A percentile compares a stretch with the other conserved stretches of the same genome.
Evolutionary conservation across 202 grass and related monocot species (phyloP).

Genomic region (Hordeum pubiflorum): DNA sequence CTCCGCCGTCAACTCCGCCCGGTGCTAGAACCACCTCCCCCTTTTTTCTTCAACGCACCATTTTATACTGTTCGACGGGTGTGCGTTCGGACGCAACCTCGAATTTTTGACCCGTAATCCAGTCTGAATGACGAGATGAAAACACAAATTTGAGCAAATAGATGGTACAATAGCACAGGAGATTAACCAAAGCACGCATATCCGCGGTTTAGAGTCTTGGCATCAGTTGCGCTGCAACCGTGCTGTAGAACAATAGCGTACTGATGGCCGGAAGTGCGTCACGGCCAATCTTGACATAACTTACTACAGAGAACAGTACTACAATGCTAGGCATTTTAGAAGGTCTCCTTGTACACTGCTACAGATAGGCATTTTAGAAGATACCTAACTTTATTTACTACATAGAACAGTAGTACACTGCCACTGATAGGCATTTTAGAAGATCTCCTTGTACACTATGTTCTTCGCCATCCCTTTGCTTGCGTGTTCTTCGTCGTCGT

Average conservation of each 20-base stretch:
- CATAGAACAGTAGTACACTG: background rate
- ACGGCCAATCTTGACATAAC: background rate
- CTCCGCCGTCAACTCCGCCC: background rate
- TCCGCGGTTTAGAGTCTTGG: background rate
- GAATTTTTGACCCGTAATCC: background rate
- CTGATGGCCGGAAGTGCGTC: background rate
- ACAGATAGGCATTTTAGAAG: no score
- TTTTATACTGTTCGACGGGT: background rate
- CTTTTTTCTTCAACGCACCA: background rate
- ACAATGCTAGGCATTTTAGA: no score
- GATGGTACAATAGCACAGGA: background rate
- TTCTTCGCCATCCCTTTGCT: background rate
- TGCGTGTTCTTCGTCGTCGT: background rate
- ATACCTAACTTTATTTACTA: background rate
- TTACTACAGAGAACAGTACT: no score
- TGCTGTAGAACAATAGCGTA: background rate
- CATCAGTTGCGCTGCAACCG: background rate
- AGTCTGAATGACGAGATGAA: background rate
- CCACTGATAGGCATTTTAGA: background rate
- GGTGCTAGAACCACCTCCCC: background rate
- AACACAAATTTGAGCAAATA: background rate
- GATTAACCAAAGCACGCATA: background rate
- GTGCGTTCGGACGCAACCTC: background rate
- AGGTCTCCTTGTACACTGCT: no score
- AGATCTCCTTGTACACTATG: slow-evolving; percentile 13